Base-by-base conservation (phyloP, 768 basidiomycete genomes). In the Lactarius trivialis region DNA sequence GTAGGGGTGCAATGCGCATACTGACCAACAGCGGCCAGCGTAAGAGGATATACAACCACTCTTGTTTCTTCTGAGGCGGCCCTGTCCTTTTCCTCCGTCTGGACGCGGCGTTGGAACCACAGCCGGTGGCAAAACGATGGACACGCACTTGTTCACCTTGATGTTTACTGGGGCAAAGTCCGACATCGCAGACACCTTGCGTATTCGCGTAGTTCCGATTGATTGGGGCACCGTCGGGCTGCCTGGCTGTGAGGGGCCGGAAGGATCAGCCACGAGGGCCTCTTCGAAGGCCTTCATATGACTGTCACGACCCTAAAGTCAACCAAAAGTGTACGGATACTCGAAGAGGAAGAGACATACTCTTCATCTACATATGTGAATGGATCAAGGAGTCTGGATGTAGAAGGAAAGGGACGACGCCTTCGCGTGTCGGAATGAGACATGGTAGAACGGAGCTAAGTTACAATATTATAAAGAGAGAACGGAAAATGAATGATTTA, bases 101-200 rank as follows among this genome's bases (percentile, higher is more conserved):
- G 28, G 11, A 14, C 52, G n/a, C 43, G 28, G 11, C 43, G 45
- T 32, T 8, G 43, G 41, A 32, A 19, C 24, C 19, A n/a, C 17
- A 54, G 17, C 28, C n/a, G 4, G 28, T 33, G 24, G 32, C 24
- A n/a, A 8, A 19, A 32, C 30, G 41, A 58, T 21, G 64, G 21
- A 4, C 14, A 24, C 76, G 60, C 67, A 91, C 91, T 82, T 84
- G 72, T 83, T 86, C 21, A 98, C 86, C 70, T 79, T 87, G 67
- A 92, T 74, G 71, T 97, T 91, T 28, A 98, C 84, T 0, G 96
- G 97, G 6, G 94, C 91, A 68, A 92, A 93, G 71, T 95, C 93
- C 2, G 86, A 89, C 55, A 92, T 75, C 1, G 91, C 91, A 55
- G 89, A 85, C 7, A 95, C 84, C 74, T 91, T 93, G 70, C 84